Base-by-base conservation (phyloP, 352 stramenopile species). In the Phytopythium boreale region DNA sequence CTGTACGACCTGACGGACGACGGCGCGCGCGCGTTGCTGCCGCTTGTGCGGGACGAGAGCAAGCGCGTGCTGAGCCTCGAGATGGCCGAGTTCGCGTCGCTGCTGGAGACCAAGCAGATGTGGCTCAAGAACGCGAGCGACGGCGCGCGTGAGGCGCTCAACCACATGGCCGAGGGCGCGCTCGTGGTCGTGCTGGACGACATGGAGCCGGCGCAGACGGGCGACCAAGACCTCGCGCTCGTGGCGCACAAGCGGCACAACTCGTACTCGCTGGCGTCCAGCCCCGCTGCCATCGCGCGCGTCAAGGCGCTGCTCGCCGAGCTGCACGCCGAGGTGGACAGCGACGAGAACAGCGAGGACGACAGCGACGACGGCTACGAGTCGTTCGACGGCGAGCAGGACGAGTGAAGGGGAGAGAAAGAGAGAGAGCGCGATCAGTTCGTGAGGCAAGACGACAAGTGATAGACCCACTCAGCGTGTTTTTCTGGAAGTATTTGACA, bases 51-150 rank as follows among this genome's bases (percentile, higher is more conserved):
- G 49, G 64, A 58, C 10, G 50, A 56, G 26, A 68, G 59, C 20
- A 70, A 67, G 15, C 77, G 79, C 43, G 76, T 92, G 41, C 61
- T 89, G 20, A 76, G 72, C 58, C 69, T 92, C 17, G 76, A 82
- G 9, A 82, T 88, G 69, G 74, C 75, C 47, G 80, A 92, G 67
- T 93, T 93, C 46, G 72, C 76, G 24, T 66, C 70, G 12, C 77
- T 93, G 29, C 70, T 93, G 60, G 39, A 74, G 46, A 82, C 76
- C 44, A 86, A 83, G 29, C 81, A 93, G 61, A 84, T 84, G 72
- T 93, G 85, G 85, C 63, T 93, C 41, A 87, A 89, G 69, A 77
- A 92, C 68, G 78, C 82, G n/a, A 84, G 79, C 14, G 74, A 88
- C 6, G 50, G 72, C n/a, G 80, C 80, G 22, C 70, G 77, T 34